These are phyloP conservation scores for Fusarium vanettenii DNA, from an alignment of 2,329 filamentous ascomycete genomes.

Conservation along the genomic window DNA sequence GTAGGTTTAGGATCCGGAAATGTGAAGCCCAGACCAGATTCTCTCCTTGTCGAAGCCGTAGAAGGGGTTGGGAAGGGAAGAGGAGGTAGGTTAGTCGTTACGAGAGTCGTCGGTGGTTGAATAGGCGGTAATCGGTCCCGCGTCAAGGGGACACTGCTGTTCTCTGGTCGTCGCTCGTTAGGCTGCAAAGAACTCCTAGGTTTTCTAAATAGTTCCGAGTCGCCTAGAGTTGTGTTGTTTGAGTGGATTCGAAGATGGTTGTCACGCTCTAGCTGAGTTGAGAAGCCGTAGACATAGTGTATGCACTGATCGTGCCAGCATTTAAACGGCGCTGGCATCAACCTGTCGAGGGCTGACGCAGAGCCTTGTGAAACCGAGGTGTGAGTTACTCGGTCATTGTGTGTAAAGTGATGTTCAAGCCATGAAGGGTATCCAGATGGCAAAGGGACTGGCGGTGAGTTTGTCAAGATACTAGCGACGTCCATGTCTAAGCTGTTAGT, in stretches of 20 bases:
- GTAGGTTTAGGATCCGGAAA: slow-evolving; percentile 54
- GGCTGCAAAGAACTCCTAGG: slow-evolving; percentile 20
- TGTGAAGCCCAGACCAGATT: slow-evolving; percentile 47
- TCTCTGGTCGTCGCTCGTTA: slow-evolving; percentile 23
- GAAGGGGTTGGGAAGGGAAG: slow-evolving; percentile 46
- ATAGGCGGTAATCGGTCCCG: slow-evolving; percentile 47
- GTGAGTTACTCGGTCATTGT: slow-evolving; percentile 61
- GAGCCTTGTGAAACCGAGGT: slow-evolving; percentile 42
- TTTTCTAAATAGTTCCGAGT: slow-evolving; percentile 57
- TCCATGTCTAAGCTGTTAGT: slow-evolving; percentile 48
- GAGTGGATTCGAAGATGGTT: slow-evolving; percentile 62
- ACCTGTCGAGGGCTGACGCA: slow-evolving; percentile 2
- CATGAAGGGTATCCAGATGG: slow-evolving; percentile 62
- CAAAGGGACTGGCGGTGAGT: slow-evolving; percentile 45
- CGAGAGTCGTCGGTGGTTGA: slow-evolving; percentile 51
- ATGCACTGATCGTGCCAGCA: slow-evolving; percentile 67
- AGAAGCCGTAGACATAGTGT: slow-evolving; percentile 69
- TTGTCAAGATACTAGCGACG: slow-evolving; percentile 46
- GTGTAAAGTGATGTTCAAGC: slow-evolving; percentile 63
- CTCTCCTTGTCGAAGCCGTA: slow-evolving; percentile 43
- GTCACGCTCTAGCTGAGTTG: slow-evolving; percentile 62
- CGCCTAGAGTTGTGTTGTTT: slow-evolving; percentile 52
- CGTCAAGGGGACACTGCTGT: slow-evolving; percentile 34
- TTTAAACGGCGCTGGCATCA: slow-evolving; percentile 55
- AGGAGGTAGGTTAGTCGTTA: slow-evolving; percentile 45